A percentile compares a stretch with the other conserved stretches of the same genome.
phyloP scores from a whole-genome alignment of 2,329 filamentous ascomycete genomes.

The Clonostachys byssicola region DNA sequence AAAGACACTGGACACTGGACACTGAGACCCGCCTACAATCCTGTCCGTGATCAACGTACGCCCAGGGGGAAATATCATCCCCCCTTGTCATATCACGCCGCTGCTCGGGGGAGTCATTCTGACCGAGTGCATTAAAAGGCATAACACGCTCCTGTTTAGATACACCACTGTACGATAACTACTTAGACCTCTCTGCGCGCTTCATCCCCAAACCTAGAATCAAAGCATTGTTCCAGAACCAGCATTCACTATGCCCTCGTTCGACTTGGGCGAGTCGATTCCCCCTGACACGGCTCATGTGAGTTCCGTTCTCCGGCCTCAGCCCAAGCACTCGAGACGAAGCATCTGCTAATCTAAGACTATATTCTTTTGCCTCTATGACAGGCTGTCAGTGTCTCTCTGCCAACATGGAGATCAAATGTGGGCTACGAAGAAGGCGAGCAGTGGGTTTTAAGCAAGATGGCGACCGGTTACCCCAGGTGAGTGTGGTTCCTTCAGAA shows the following conservation, averaged over 20 bases:
- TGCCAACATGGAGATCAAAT: constrained; percentile 90
- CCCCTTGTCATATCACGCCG: too few species aligned
- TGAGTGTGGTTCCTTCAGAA: constrained; percentile 24
- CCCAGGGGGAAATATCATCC: too few species aligned
- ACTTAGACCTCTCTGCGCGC: too few species aligned
- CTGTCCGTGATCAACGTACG: too few species aligned
- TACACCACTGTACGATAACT: background rate
- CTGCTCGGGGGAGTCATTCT: too few species aligned
- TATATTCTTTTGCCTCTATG: background rate
- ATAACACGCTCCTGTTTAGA: too few species aligned
- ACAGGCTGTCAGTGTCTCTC: constrained; percentile 90
- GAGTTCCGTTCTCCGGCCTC: constrained; percentile 26
- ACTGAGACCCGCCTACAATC: too few species aligned
- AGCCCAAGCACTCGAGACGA: background rate
- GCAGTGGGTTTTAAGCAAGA: constrained; percentile 75
- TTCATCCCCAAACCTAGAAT: too few species aligned
- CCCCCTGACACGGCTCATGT: constrained; percentile 77
- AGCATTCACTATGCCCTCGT: constrained; percentile 32
- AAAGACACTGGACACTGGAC: too few species aligned
- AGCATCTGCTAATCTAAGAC: background rate
- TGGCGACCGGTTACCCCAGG: constrained; percentile 91
- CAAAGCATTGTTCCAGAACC: too few species aligned
- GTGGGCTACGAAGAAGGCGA: constrained; percentile 93
- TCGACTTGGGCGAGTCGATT: constrained; percentile 65
- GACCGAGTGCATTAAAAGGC: too few species aligned